These are phyloP conservation scores for Microascus cirrosus DNA, from an alignment of 2,329 filamentous ascomycete species.

Conservation along the genomic window DNA sequence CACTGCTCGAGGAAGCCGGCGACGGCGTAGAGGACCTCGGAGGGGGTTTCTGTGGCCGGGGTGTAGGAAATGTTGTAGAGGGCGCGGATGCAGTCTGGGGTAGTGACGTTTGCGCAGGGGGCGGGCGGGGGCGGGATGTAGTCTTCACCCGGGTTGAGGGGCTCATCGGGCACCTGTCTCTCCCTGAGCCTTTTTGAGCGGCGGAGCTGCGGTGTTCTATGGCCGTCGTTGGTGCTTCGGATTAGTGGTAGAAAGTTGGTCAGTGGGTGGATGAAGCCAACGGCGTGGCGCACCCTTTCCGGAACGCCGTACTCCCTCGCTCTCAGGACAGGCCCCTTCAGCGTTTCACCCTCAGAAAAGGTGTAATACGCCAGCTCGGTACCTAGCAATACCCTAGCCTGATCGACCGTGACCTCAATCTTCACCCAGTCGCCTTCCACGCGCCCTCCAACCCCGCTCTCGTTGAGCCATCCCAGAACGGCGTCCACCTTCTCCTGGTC, in stretches of 20 bases:
- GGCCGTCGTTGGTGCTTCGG: background rate
- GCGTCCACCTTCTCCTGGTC: constrained; percentile 18
- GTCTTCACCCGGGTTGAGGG: background rate
- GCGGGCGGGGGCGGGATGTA: background rate
- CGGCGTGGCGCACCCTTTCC: constrained; percentile 19
- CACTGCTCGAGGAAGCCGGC: constrained; percentile 39
- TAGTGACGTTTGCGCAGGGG: constrained; percentile 20
- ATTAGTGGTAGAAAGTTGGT: constrained; percentile 28
- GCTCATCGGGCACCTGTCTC: constrained; percentile 3
- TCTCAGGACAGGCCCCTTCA: constrained; percentile 24
- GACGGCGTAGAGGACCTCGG: constrained; percentile 28
- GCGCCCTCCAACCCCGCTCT: constrained; percentile 21
- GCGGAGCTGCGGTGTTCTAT: constrained; percentile 9
- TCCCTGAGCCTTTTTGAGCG: background rate
- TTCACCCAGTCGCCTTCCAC: constrained; percentile 28
- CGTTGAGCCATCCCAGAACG: constrained; percentile 29
- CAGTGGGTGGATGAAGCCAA: constrained; percentile 36
- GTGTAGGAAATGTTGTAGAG: constrained; percentile 33
- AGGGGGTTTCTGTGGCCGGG: constrained; percentile 11
- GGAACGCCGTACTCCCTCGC: constrained; percentile 33
- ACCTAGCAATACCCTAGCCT: constrained; percentile 25
- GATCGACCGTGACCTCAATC: constrained; percentile 26
- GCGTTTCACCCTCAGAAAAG: constrained; percentile 18
- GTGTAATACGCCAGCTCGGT: constrained; percentile 28
- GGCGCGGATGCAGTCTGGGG: constrained; percentile 27